These are phyloP conservation scores for Pleurotus giganteus DNA, from an alignment of 768 basidiomycete genomes.

Conservation along the genomic window DNA sequence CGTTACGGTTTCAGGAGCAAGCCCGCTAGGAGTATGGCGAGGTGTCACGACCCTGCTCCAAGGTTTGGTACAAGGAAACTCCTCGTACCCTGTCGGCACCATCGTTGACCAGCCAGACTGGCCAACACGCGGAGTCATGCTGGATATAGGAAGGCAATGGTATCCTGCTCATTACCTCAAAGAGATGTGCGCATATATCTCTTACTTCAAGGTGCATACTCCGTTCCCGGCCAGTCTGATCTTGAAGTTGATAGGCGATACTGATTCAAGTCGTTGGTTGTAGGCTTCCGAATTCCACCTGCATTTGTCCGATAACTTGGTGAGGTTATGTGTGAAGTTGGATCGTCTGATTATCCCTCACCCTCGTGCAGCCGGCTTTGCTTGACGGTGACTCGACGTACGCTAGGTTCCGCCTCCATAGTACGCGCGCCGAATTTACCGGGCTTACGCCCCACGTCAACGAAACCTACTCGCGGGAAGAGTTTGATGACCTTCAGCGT, in stretches of 20 bases:
- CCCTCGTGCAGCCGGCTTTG: constrained; percentile 12
- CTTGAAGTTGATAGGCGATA: no score
- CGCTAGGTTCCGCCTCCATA: constrained; percentile 17
- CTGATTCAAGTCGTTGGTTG: not conserved
- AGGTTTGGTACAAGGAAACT: constrained; percentile 25
- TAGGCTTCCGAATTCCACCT: constrained; percentile 16
- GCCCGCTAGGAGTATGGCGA: constrained; percentile 39
- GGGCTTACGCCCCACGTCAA: constrained; percentile 36
- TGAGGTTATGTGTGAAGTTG: no score
- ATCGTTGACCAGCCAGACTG: constrained; percentile 40
- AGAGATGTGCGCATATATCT: not conserved
- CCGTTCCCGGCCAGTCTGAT: not conserved
- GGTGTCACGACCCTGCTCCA: constrained; percentile 43
- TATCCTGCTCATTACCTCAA: constrained; percentile 23
- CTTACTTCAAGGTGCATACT: constrained; percentile 20
- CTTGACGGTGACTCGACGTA: constrained; percentile 15
- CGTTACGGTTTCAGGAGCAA: constrained; percentile 31
- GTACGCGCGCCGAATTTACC: constrained; percentile 23
- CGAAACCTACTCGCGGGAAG: constrained; percentile 35
- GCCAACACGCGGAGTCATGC: constrained; percentile 45
- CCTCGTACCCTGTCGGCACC: constrained; percentile 30
- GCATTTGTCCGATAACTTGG: constrained; percentile 20
- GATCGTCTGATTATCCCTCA: not conserved
- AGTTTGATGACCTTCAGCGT: constrained; percentile 32
- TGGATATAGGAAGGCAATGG: constrained; percentile 46